A percentile compares a stretch with the other conserved stretches of the same genome.
Conservation (phyloP, 2,329 filamentous ascomycete genomes). For the Diaporthe longicolla region DNA sequence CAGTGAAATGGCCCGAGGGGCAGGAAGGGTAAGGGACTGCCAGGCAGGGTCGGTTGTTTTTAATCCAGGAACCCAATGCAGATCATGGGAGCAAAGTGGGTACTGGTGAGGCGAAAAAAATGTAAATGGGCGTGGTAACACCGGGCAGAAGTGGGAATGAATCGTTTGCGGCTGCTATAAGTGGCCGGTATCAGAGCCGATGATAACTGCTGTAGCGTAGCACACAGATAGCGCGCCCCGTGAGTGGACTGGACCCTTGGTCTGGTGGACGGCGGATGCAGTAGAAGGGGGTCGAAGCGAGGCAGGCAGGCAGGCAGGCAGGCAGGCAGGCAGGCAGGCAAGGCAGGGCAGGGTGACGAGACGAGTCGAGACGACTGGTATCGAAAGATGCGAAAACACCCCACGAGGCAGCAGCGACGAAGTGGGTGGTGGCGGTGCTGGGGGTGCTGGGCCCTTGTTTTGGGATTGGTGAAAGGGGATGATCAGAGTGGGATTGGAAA, state of each 20-base stretch:
- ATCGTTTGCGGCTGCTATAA: conserved; percentile 28
- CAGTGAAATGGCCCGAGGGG: conserved; percentile 8
- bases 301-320: background rate
- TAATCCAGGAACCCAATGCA: conserved; percentile 42
- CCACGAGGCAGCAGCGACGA: conserved; percentile 26
- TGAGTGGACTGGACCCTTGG: conserved; percentile 21
- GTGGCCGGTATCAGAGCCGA: conserved; percentile 38
- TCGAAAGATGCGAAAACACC: conserved; percentile 39
- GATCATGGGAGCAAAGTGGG: conserved; percentile 40
- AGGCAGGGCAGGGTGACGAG: conserved; percentile 15
- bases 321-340: too few relatives aligned
- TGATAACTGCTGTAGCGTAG: conserved; percentile 13
- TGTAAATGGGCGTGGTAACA: conserved; percentile 37
- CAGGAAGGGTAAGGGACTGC: conserved; percentile 31
- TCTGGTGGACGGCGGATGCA: conserved; percentile 15
- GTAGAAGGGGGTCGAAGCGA: background rate
- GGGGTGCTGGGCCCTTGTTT: conserved; percentile 10
- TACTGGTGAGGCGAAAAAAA: conserved; percentile 37
- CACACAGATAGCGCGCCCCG: background rate
- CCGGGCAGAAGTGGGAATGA: conserved; percentile 39
- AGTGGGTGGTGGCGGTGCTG: conserved; percentile 15
- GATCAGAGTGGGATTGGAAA: background rate
- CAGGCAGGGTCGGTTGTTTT: conserved; percentile 36
- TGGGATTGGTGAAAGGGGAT: conserved; percentile 30
- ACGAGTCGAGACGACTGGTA: conserved; percentile 14